Evolutionary conservation across 2,329 filamentous ascomycete species (phyloP), one percentile per base, ranked within the genome.

Genomic region (Orbilia quercus): DNA sequence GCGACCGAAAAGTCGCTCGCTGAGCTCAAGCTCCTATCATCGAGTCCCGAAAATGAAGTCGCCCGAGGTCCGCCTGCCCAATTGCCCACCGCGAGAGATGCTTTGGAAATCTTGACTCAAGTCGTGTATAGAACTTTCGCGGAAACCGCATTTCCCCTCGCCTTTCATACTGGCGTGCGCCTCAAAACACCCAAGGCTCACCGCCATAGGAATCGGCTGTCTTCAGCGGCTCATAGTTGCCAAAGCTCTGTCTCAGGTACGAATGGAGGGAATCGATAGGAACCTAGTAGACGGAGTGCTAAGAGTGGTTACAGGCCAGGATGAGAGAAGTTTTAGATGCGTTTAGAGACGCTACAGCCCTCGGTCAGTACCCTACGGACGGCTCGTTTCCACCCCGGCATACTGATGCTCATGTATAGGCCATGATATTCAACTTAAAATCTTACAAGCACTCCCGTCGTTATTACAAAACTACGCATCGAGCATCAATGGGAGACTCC

Each of bases 151-250:
- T 79, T 98, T 99, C 81, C 89, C 94, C 71, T 92, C 94, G 76
- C 95, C 95, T 1, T 98, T 99, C 79, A 87, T 99, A 75, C 89
- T 98, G 79, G 94, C 95, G 23, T 99, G 95, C 79, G 87, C 89
- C 55, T 95, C 92, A 75, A 91, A 90, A 77, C 96, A 96, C 85
- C 86, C 89, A 75, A 97, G 95, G 80, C 92, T 96, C 80, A 95
- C 91, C 0, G 87, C 88, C 53, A 95, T 93, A 77, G 93, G 91
- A 36, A 90, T 96, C 14, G 89, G 92, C 48, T 96, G 94, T 79
- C 84, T 99, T 40, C 93, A 98, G 80, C 87, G 93, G 53, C 87
- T 99, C 67, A 91, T 96, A 64, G 89, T 96, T 63, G 89, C 90
- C 58, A 87, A 88, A 77, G 92, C 91, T 6, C 83, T 99, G 44